A percentile compares a stretch with the other conserved stretches of the same genome.
Conservation (phyloP, 2,329 filamentous ascomycete species). For the Fusarium mangiferae region DNA sequence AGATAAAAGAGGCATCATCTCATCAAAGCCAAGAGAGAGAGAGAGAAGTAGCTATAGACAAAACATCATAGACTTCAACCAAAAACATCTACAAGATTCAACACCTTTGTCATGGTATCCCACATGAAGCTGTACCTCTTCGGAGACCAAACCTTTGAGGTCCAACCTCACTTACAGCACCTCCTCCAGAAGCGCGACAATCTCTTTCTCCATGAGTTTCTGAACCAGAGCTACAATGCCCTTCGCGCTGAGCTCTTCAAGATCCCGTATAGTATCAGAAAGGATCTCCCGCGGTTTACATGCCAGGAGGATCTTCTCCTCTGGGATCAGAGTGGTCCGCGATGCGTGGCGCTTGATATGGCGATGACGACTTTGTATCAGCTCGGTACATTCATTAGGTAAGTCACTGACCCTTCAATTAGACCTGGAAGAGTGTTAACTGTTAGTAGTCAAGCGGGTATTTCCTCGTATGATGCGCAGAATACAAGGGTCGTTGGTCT, state of each 20-base stretch:
- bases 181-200: constrained; percentile 36
- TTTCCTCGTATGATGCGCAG: constrained; percentile 32
- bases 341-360: constrained; percentile 37
- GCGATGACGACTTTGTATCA: constrained; percentile 37
- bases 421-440: rapidly evolving
- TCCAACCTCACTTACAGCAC: constrained; percentile 24
- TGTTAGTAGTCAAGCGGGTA: not conserved
- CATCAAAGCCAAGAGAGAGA: not conserved
- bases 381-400: constrained; percentile 34
- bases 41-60: constrained; percentile 1
- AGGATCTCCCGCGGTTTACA: constrained; percentile 32
- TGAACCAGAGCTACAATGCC: constrained; percentile 30
- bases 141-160: constrained; percentile 35
- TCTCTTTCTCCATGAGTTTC: constrained; percentile 34
- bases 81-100: constrained; percentile 25
- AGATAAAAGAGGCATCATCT: constrained; percentile 16
- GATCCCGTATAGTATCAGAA: constrained; percentile 19
- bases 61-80: constrained; percentile 22
- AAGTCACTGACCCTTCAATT: rapidly evolving
- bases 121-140: constrained; percentile 32
- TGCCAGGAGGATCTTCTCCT: constrained; percentile 32
- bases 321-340: constrained; percentile 30
- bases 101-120: constrained; percentile 28
- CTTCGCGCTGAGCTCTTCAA: constrained; percentile 29
- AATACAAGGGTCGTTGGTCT: constrained; percentile 30